Evolutionary conservation across 1,284 basidiomycete genomes (phyloP).

Genomic region (Rhodotorula sp.): DNA sequence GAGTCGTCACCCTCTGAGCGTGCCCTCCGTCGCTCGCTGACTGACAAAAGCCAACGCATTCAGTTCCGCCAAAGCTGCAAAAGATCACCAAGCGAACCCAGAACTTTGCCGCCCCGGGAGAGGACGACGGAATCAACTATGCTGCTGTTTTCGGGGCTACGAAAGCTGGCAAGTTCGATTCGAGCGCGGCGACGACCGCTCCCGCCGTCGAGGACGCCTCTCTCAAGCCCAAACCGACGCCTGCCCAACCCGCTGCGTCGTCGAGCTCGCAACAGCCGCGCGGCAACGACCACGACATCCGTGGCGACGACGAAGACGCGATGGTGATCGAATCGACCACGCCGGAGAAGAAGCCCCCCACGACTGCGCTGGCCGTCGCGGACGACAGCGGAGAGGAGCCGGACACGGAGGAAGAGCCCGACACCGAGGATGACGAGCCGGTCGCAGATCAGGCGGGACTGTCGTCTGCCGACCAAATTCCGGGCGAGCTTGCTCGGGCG

Average conservation of each 20-base stretch:
- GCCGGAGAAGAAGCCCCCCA: neutral
- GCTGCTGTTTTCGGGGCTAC: conserved; percentile 5
- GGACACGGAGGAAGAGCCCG: conserved; percentile 17
- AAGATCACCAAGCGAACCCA: conserved; percentile 17
- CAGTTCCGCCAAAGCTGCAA: conserved; percentile 36
- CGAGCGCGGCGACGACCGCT: neutral
- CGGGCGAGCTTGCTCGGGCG: conserved; percentile 5
- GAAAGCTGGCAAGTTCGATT: neutral
- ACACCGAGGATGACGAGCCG: conserved; percentile 9
- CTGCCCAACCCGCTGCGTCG: neutral
- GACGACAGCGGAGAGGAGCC: conserved; percentile 19
- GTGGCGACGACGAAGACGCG: neutral
- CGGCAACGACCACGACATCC: too few species aligned
- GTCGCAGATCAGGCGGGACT: neutral
- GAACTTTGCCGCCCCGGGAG: conserved; percentile 11
- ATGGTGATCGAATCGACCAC: neutral
- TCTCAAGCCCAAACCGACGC: too few species aligned
- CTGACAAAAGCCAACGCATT: neutral
- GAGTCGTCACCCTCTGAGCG: neutral
- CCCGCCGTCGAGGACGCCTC: neutral
- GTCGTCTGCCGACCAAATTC: neutral
- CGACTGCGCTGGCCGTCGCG: neutral
- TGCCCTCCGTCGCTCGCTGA: neutral
- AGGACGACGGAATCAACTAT: neutral
- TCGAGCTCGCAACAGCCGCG: too few species aligned